Conservation (phyloP, 768 basidiomycete genomes). For the Psilocybe subaeruginosa region DNA sequence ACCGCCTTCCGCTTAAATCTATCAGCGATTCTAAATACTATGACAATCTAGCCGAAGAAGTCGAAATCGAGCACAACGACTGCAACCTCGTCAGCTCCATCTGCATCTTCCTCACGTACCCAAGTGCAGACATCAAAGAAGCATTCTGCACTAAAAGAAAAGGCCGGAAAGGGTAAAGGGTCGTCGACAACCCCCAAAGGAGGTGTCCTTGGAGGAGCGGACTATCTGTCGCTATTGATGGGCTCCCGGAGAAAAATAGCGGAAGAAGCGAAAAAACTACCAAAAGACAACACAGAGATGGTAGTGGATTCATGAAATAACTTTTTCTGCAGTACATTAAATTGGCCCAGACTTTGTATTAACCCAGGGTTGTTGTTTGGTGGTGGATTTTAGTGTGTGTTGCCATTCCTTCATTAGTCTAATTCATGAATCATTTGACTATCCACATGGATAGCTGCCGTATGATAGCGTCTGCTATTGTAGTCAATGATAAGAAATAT, state of each 20-base stretch:
- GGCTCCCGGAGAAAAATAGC: conserved; percentile 70
- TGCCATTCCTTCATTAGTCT: no score
- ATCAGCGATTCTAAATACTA: neutral
- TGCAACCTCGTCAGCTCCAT: conserved; percentile 18
- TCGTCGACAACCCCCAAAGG: conserved; percentile 25
- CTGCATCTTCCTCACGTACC: conserved; percentile 30
- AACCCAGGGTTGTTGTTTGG: neutral
- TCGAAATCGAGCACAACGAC: conserved; percentile 31
- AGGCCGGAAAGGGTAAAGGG: conserved; percentile 28
- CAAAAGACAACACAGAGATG: conserved; percentile 25
- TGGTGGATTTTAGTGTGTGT: no score
- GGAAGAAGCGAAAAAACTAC: conserved; percentile 68
- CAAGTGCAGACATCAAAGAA: conserved; percentile 51
- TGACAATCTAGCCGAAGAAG: conserved; percentile 36
- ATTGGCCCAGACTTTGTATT: neutral
- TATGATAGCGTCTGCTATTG: neutral
- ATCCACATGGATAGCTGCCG: neutral
- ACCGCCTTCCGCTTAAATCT: neutral
- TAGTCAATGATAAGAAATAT: neutral
- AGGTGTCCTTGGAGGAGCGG: conserved; percentile 69
- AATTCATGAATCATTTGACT: neutral
- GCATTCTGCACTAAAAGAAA: conserved; percentile 50
- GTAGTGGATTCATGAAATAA: neutral
- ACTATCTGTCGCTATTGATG: conserved; percentile 75
- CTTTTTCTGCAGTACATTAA: neutral